Conservation (phyloP, 306 rosid genomes). For the Alnus glutinosa region DNA sequence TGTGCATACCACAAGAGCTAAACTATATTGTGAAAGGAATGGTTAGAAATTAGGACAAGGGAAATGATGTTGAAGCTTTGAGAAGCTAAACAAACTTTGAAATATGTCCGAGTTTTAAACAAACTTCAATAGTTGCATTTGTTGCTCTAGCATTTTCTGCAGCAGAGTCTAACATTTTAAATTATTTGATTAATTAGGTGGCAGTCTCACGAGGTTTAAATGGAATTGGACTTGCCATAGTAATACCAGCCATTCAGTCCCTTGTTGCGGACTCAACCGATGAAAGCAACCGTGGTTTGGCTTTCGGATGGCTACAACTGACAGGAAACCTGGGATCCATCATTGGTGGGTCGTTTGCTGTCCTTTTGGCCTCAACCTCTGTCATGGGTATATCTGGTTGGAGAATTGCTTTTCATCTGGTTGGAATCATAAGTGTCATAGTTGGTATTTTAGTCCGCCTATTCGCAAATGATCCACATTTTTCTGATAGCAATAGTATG, state of each 20-base stretch:
- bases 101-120: too few species aligned
- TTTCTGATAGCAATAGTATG: constrained; percentile 20
- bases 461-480: constrained; percentile 71
- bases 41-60: too few species aligned
- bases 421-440: constrained; percentile 64
- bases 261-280: constrained; percentile 77
- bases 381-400: constrained; percentile 74
- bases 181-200: constrained; percentile 44
- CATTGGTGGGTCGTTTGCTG: constrained; percentile 66
- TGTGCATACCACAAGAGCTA: too few species aligned
- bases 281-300: constrained; percentile 67
- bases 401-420: constrained; percentile 84
- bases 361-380: constrained; percentile 63
- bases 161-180: background rate
- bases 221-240: constrained; percentile 89
- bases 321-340: constrained; percentile 70
- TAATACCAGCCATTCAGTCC: constrained; percentile 72
- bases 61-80: background rate
- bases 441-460: constrained; percentile 58
- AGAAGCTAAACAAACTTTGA: too few species aligned
- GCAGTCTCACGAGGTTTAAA: constrained; percentile 85
- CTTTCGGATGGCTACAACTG: constrained; percentile 78
- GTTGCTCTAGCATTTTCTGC: background rate
- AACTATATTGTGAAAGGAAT: too few species aligned
- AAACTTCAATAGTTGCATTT: too few species aligned